Base-by-base conservation (phyloP, 2,329 filamentous ascomycete genomes). In the Daldinia sp. region DNA sequence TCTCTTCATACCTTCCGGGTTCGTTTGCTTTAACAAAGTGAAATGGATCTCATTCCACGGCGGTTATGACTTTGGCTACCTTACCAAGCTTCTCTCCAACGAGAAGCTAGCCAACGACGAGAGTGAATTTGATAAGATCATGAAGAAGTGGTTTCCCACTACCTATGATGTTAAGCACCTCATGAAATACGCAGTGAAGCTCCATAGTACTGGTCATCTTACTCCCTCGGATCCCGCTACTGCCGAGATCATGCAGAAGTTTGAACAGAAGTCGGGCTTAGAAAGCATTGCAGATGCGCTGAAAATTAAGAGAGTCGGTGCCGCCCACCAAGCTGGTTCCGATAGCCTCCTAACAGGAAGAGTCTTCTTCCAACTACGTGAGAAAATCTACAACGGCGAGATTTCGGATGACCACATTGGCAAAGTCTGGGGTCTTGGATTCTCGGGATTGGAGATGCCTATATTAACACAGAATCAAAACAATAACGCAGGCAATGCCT, bases 11-110 rank as follows among this genome's bases (percentile, higher is more conserved):
- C 94, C 92, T 49, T 98, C 95, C 1, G 95, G 95, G 7, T 85
- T 99, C 45, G 93, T 96, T 10, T 90, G 95, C 72, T 88, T 92
- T 68, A 89, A 95, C 35, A 89, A 96, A 60, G 91, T 97, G 57
- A 90, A 93, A 76, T 99, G 95, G 95, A 92, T 99, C 67, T 96
- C 93, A 3, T 98, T 98, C 79, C 95, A 99, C 77, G 95, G 93
- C 25, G 95, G 94, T 63, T 99, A 99, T 78, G 95, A 99, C 80
- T 98, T 99, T 78, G 95, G 94, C 49, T 98, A 98, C 74, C 83
- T 99, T 47, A 94, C 96, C 74, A 99, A 99, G 80, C 88, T 97
- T 60, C 89, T 99, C 76, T 90, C 92, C 59, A 91, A 91, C 78
- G 86, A 89, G 68, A 87, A 90, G 43, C 83, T 99, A 6, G 95